Evolutionary conservation across 768 basidiomycete species (phyloP).

Genomic region (Lentinula raphanica): DNA sequence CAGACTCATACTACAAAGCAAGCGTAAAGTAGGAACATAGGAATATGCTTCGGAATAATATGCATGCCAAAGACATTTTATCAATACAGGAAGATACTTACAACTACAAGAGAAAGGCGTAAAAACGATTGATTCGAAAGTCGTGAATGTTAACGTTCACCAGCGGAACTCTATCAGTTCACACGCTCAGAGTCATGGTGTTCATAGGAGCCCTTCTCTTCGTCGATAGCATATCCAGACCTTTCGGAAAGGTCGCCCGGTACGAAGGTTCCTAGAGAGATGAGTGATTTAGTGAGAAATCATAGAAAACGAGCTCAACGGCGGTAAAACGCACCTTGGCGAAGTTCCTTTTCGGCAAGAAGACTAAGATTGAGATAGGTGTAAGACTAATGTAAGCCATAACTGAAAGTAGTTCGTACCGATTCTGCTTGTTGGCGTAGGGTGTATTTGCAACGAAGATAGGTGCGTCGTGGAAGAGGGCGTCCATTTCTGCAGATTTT

Average conservation of each 20-base stretch:
- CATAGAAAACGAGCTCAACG: not conserved
- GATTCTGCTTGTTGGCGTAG: constrained; percentile 32
- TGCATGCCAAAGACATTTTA: no score
- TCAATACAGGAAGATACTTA: not conserved
- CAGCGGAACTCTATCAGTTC: not conserved
- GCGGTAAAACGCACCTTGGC: constrained; percentile 24
- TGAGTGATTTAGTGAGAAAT: constrained; percentile 7
- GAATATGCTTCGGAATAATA: no score
- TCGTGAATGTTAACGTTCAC: not conserved
- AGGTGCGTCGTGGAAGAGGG: constrained; percentile 33
- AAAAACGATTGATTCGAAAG: not conserved
- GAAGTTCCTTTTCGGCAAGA: constrained; percentile 31
- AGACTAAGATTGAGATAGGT: not conserved
- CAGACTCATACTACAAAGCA: no score
- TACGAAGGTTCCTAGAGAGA: constrained; percentile 20
- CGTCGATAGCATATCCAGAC: constrained; percentile 3
- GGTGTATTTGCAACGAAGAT: constrained; percentile 31
- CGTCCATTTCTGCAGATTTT: constrained; percentile 33
- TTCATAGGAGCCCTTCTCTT: not conserved
- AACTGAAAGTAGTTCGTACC: constrained; percentile 11
- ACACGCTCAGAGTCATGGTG: not conserved
- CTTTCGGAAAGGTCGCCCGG: constrained; percentile 25
- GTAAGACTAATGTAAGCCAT: not conserved
- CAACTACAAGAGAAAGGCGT: not conserved
- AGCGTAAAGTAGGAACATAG: no score